Evolutionary conservation across 257 asterid species (phyloP), one percentile per base, ranked within the genome.

Genomic region (Buddleja alternifolia): DNA sequence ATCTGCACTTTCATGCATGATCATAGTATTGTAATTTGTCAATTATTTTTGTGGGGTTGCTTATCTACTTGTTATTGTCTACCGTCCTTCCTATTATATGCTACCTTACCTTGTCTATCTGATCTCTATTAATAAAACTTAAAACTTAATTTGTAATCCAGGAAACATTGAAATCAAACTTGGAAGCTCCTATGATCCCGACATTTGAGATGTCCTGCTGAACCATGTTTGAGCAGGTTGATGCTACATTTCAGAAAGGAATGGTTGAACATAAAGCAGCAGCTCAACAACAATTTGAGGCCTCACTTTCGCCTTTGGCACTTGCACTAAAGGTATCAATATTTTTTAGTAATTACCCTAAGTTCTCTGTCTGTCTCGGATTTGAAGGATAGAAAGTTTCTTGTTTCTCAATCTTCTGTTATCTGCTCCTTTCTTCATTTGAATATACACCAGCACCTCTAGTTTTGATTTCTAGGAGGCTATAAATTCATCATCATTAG

Each of bases 191-290:
- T 20, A 93, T 91, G 41, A 50, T 94, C 67, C 99, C 99, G 66
- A 93, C 96, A 17, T 91, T 94, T 53, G 97, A 94, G 90, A 82
- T 80, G 85, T 89, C 99, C 4, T 94, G 99, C 85, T 75, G 88
- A 76, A 74, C 93, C 59, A 84, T 94, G 97, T 89, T 94, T 74
- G 97, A 94, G 85, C 99, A 87, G 83, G 90, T 94, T 56, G 97
- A n/a, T n/a, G n/a, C n/a, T n/a, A n/a, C n/a, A n/a, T n/a, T n/a
- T n/a, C n/a, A n/a, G n/a, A n/a, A n/a, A n/a, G n/a, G n/a, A n/a
- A n/a, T n/a, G n/a, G n/a, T n/a, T n/a, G n/a, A n/a, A n/a, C n/a
- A n/a, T n/a, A n/a, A n/a, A n/a, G n/a, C n/a, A n/a, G n/a, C n/a
- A n/a, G n/a, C n/a, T n/a, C n/a, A n/a, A n/a, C n/a, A n/a, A n/a